Conservation (phyloP, 2,329 filamentous ascomycete species). For the Sporothrix pseudoabietina region DNA sequence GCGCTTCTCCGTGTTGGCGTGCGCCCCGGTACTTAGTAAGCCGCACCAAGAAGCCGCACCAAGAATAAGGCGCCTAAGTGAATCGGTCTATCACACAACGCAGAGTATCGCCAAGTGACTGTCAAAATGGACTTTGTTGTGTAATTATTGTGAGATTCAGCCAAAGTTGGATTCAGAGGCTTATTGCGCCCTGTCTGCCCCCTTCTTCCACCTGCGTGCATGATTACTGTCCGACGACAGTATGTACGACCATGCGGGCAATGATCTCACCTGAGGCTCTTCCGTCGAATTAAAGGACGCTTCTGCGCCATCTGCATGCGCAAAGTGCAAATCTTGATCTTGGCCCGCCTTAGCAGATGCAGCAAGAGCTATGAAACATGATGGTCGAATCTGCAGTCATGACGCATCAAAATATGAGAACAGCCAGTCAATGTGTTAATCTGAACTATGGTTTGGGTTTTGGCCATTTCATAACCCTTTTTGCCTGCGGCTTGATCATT, state of each 20-base stretch:
- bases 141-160: neutral
- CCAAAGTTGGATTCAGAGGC: neutral
- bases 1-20: neutral
- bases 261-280: neutral
- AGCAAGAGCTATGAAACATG: neutral
- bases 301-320: neutral
- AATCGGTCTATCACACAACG: neutral
- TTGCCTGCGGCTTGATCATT: too few species aligned
- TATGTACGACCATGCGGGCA: neutral
- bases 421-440: neutral
- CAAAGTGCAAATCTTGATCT: neutral
- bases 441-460: too few species aligned
- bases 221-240: neutral
- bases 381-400: neutral
- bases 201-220: neutral
- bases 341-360: neutral
- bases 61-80: neutral
- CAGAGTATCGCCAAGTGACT: neutral
- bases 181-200: neutral
- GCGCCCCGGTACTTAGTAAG: neutral
- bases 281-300: too few species aligned
- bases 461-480: too few species aligned
- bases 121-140: neutral
- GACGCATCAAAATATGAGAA: neutral
- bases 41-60: too few species aligned